Conservation (phyloP, 176 grass and related monocot genomes). For the Avena atlantica region DNA sequence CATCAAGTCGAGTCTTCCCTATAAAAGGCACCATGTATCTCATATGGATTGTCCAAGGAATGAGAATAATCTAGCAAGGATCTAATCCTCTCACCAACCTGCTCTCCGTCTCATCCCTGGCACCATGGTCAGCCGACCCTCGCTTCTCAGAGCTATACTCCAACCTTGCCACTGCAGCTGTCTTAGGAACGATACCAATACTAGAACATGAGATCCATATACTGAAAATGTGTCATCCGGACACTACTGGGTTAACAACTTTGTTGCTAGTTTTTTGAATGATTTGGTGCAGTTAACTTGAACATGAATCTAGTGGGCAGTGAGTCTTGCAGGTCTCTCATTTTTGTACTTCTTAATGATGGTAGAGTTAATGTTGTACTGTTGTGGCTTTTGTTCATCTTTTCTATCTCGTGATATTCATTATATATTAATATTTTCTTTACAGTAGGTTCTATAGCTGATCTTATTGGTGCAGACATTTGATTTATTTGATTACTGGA, state of each 20-base stretch:
- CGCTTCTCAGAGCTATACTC: background rate
- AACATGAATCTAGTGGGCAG: conserved; percentile 11
- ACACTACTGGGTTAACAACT: background rate
- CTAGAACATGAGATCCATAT: conserved; percentile 5
- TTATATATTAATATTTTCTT: conserved; percentile 13
- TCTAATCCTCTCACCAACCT: background rate
- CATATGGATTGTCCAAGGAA: conserved; percentile 6
- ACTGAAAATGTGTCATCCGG: background rate
- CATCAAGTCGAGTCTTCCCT: conserved; percentile 2
- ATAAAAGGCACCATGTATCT: conserved; percentile 20
- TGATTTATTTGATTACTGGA: conserved; percentile 24
- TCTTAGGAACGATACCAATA: conserved; percentile 6
- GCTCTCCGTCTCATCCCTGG: background rate
- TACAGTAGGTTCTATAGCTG: conserved; percentile 14
- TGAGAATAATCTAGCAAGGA: conserved; percentile 4
- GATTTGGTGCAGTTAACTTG: background rate
- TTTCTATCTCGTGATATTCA: conserved; percentile 22
- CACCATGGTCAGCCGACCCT: background rate
- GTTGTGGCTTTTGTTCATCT: conserved; percentile 14
- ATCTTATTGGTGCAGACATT: background rate
- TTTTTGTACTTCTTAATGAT: conserved; percentile 14
- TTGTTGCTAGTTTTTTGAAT: conserved; percentile 39
- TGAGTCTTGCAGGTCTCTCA: background rate
- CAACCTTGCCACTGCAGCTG: background rate
- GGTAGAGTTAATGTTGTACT: background rate